These are phyloP conservation scores for Carex cristatella DNA, from an alignment of 176 grass and related monocot species.

Conservation along the genomic window DNA sequence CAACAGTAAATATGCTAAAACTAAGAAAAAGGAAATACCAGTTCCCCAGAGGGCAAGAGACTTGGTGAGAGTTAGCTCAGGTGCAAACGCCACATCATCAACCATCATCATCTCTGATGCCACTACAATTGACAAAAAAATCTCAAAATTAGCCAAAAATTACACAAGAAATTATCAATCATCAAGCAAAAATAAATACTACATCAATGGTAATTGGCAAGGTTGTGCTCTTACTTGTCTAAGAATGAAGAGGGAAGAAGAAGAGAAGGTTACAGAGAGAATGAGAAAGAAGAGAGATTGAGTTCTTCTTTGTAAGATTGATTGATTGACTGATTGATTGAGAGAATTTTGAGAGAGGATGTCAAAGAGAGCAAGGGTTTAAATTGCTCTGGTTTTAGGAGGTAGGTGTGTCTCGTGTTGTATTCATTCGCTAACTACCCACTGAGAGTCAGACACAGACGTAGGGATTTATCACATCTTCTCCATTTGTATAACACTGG, in stretches of 20 bases:
- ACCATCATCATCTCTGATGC: constrained; percentile 40
- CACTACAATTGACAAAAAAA: constrained; percentile 27
- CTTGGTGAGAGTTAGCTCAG: constrained; percentile 39
- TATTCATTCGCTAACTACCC: constrained; percentile 20
- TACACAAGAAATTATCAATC: not conserved
- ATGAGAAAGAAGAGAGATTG: not conserved
- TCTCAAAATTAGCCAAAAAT: not conserved
- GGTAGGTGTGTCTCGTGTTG: constrained; percentile 1
- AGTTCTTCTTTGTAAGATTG: not conserved
- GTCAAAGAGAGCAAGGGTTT: constrained; percentile 7
- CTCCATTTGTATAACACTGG: not conserved
- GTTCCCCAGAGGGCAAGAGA: constrained; percentile 34
- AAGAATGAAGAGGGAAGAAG: not conserved
- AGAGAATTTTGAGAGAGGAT: not conserved
- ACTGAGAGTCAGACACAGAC: not conserved
- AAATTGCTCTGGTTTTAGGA: not conserved
- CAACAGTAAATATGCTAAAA: not conserved
- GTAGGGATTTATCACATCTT: not conserved
- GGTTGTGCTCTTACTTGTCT: not conserved
- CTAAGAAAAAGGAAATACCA: constrained; percentile 11
- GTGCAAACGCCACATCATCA: constrained; percentile 30
- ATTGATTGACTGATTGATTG: not conserved
- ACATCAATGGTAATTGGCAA: not conserved
- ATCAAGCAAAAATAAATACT: not conserved
- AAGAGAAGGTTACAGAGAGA: not conserved